Base-by-base conservation (phyloP, 176 grass and related monocot genomes). In the Triticum monococcum region DNA sequence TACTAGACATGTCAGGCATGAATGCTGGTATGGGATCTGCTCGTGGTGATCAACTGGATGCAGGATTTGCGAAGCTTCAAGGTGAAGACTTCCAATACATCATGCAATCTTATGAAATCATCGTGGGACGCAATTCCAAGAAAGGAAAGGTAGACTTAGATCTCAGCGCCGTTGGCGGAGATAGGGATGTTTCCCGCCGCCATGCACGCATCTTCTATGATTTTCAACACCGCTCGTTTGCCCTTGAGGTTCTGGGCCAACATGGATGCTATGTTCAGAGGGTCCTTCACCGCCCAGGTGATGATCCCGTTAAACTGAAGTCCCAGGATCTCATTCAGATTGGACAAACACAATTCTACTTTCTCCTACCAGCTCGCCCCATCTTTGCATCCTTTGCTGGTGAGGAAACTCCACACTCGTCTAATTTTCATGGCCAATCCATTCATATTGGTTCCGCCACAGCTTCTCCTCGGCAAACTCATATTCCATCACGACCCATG, bases 181-280 rank as follows among this genome's bases (percentile, higher is more conserved):
- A 65, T 14, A 84, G 50, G 79, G 75, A 56, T 68, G 72, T 95
- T 26, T 98, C 93, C 11, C 75, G 82, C 52, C 71, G 50, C 60
- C 96, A 98, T 83, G 93, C 93, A 22, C 67, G 84, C 45, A 95
- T 98, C 37, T 95, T 91, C 84, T 98, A 95, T 48, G 96, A 98
- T 77, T 98, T 95, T 68, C 45, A 77, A 46, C 74, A 68, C 48
- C 82, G 22, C 57, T 64, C 77, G 48, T 98, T 95, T 80, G 63
- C 86, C 52, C 89, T 95, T 59, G 78, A 92, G 78, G 91, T 92
- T 64, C 60, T 95, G 40, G 93, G 93, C 7, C 88, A 68, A 87
- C 79, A 65, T 79, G 96, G 93, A n/a, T 95, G 96, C 86, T 68
- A 36, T 3, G 84, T 95, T 26, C 78, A 92, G 61, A 83, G 72